phyloP scores from a whole-genome alignment of 2,329 filamentous ascomycete genomes.

The Xylariaceae sp. region DNA sequence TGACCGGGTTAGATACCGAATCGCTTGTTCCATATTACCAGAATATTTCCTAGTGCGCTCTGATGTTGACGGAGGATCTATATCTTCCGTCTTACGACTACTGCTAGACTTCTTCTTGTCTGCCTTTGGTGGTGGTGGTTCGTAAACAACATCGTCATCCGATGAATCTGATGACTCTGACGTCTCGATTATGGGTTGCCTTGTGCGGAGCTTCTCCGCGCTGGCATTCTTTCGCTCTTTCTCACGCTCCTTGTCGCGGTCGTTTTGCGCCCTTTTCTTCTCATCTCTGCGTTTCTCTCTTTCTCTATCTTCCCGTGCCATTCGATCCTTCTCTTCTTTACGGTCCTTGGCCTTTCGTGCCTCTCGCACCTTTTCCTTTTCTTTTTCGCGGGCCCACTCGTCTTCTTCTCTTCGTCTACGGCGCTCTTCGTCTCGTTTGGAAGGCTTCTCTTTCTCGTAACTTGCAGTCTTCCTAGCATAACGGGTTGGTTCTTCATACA shows the following conservation, averaged over 20 bases:
- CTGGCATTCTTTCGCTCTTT: conserved; percentile 40
- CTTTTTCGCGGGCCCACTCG: conserved; percentile 36
- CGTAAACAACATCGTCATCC: conserved; percentile 32
- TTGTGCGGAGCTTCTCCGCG: conserved; percentile 39
- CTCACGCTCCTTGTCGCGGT: conserved; percentile 41
- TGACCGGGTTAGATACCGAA: conserved; percentile 39
- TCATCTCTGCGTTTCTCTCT: conserved; percentile 40
- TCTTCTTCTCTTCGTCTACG: conserved; percentile 45
- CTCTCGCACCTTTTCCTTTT: conserved; percentile 25
- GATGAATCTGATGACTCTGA: conserved; percentile 27
- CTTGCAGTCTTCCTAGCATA: conserved; percentile 55
- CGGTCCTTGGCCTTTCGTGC: conserved; percentile 40
- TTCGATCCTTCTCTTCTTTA: conserved; percentile 39
- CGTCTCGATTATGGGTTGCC: conserved; percentile 36
- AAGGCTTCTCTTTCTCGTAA: conserved; percentile 52
- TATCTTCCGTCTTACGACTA: conserved; percentile 37
- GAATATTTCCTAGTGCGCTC: conserved; percentile 36
- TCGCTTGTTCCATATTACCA: conserved; percentile 37
- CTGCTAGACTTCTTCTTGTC: conserved; percentile 42
- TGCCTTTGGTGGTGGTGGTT: conserved; percentile 28
- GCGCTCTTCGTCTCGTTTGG: conserved; percentile 49
- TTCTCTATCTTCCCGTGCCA: conserved; percentile 43
- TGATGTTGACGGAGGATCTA: conserved; percentile 9
- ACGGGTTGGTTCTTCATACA: conserved; percentile 51
- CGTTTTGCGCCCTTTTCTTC: conserved; percentile 36